Conservation (phyloP, 768 basidiomycete species). For the Lanmaoa rubissima region DNA sequence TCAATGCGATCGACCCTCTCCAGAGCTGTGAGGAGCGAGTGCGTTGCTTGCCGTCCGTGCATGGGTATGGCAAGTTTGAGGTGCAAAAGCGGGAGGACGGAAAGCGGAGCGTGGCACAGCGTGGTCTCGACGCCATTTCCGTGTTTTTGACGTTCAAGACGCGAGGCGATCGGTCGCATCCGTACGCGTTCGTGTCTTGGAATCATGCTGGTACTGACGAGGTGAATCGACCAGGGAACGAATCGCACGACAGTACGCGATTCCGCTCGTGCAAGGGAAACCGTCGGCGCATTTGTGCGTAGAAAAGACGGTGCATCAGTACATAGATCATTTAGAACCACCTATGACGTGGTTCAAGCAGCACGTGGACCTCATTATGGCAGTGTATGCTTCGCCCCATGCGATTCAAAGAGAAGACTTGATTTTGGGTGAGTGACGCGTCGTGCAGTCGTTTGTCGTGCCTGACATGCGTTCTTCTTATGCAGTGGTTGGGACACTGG, state of each 20-base stretch:
- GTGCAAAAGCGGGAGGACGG: slow-evolving; percentile 45
- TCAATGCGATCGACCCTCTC: slow-evolving; percentile 62
- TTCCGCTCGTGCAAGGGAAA: slow-evolving; percentile 61
- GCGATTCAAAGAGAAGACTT: slow-evolving; percentile 59
- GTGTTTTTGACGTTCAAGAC: slow-evolving; percentile 47
- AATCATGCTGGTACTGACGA: background rate
- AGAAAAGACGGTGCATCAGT: slow-evolving; percentile 68
- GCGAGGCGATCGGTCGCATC: slow-evolving; percentile 32
- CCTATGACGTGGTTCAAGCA: slow-evolving; percentile 73
- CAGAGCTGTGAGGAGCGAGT: slow-evolving; percentile 44
- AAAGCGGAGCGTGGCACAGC: slow-evolving; percentile 56
- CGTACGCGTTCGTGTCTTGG: slow-evolving; percentile 34
- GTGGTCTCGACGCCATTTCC: slow-evolving; percentile 53
- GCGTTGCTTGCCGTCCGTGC: slow-evolving; percentile 53
- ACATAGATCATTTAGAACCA: slow-evolving; percentile 58
- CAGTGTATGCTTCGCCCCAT: slow-evolving; percentile 46
- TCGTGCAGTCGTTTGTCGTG: background rate
- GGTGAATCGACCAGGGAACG: slow-evolving; percentile 35
- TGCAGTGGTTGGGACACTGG: slow-evolving; percentile 66
- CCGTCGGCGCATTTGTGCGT: slow-evolving; percentile 65
- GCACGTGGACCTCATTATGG: slow-evolving; percentile 63
- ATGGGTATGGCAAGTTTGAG: slow-evolving; percentile 60
- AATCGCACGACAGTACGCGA: slow-evolving; percentile 52
- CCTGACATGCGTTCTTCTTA: background rate
- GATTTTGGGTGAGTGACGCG: slow-evolving; percentile 37